Base-by-base conservation (phyloP, 441 rosid genomes). In the Gossypium davidsonii region DNA sequence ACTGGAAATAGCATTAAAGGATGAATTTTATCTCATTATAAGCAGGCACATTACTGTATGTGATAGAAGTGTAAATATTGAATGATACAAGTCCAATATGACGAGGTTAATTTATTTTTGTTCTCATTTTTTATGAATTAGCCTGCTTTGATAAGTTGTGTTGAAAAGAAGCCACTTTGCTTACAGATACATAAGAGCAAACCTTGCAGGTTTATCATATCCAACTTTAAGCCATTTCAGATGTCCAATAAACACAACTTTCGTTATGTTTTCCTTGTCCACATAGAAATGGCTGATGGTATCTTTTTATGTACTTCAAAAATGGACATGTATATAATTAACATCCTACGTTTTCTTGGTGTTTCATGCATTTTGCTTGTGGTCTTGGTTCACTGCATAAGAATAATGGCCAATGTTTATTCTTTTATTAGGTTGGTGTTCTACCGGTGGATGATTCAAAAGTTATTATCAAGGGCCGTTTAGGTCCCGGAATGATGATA, bases 401-500 rank as follows among this genome's bases (percentile, higher is more conserved):
- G 75, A 69, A 80, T 21, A 15, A 9, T 75, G 42, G 18, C 51
- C 18, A 4, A 59, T 31, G 67, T 18, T 63, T 73, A 70, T 73
- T 83, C 59, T 65, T 59, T 26, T 75, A 39, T 77, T 82, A 95
- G 99, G 99, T 95, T 60, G 99, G 99, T 76, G 99, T 95, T 80
- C 70, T 95, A 72, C 98, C 99, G 8, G 88, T 95, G 86, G 98
- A 95, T 76, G 99, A 95, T 76, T 89, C 95, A 44, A 95, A 92
- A 83, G 88, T 95, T 67, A 89, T 82, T 7, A 88, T 87, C 95
- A 95, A 95, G 83, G 99, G 98, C 51, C 97, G 98, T 73, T 86
- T 95, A 51, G 99, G 99, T 80, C 99, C 99, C 21, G 99, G 99
- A 77, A 95, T 95, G 99, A 95, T 95, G 99, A 93, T 95, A 78